A percentile compares a stretch with the other conserved stretches of the same genome.
phyloP scores from a whole-genome alignment of 2,329 filamentous ascomycete species.

The Talaromyces sp. region DNA sequence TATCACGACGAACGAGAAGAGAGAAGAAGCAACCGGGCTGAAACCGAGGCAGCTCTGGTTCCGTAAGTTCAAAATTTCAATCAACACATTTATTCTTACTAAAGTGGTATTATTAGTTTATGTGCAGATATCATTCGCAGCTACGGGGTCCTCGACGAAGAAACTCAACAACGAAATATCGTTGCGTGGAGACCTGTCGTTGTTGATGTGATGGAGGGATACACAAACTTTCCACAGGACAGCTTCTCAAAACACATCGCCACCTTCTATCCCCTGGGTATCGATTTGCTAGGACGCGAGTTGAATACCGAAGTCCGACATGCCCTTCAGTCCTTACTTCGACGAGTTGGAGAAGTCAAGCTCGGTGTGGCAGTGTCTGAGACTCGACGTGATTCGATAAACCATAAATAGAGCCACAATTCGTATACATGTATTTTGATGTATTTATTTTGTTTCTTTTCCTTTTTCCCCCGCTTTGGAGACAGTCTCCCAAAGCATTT shows the following conservation, averaged over 20 bases:
- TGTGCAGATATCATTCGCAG: slow-evolving; percentile 89
- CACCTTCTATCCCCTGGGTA: slow-evolving; percentile 78
- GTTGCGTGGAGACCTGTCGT: slow-evolving; percentile 96
- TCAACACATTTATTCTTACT: slow-evolving; percentile 12
- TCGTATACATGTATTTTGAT: slow-evolving; percentile 4
- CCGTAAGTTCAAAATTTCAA: slow-evolving; percentile 46
- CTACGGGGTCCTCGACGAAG: slow-evolving; percentile 83
- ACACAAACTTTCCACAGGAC: slow-evolving; percentile 70
- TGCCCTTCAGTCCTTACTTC: slow-evolving; percentile 70
- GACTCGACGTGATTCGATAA: slow-evolving; percentile 24
- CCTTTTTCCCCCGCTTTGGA: slow-evolving; percentile 8
- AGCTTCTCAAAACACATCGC: slow-evolving; percentile 75
- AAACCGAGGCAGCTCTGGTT: slow-evolving; percentile 86
- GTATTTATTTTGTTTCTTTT: slow-evolving; percentile 9
- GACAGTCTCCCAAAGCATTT: background rate
- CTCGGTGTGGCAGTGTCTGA: slow-evolving; percentile 41
- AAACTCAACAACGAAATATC: slow-evolving; percentile 95
- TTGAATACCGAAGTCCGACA: slow-evolving; percentile 71
- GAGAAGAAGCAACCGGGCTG: slow-evolving; percentile 67
- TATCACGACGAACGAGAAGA: slow-evolving; percentile 85
- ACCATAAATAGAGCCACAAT: slow-evolving; percentile 25
- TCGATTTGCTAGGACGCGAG: slow-evolving; percentile 78
- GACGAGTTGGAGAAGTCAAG: slow-evolving; percentile 73
- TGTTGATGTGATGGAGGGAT: slow-evolving; percentile 92
- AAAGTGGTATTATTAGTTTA: slow-evolving; percentile 42